phyloP scores from a whole-genome alignment of 148 eudicot genomes.

The Vaccinium corymbosum region DNA sequence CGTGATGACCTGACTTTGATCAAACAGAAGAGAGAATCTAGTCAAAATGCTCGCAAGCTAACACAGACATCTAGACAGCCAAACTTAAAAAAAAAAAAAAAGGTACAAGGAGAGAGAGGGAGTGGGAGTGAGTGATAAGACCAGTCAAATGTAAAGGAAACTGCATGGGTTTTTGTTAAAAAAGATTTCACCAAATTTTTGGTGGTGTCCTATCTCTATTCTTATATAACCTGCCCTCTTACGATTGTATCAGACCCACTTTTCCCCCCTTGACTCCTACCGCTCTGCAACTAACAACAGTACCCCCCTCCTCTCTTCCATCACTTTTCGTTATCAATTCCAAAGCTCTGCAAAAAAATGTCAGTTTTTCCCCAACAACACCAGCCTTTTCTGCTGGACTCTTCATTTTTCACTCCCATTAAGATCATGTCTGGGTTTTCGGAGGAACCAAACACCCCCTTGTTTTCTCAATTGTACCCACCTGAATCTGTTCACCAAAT shows the following conservation, averaged over 20 bases:
- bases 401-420: conserved; percentile 13
- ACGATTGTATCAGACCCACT: conserved; percentile 16
- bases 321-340: conserved; percentile 17
- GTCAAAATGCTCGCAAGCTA: no score
- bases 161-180: conserved; percentile 8
- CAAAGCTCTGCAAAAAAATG: conserved; percentile 21
- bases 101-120: not conserved
- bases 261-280: conserved; percentile 3
- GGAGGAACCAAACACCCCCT: conserved; percentile 14
- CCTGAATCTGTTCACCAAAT: not conserved
- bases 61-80: no score
- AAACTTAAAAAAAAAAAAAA: no score
- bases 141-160: conserved; percentile 20
- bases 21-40: no score
- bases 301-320: conserved; percentile 19
- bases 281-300: conserved; percentile 3
- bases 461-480: conserved; percentile 13
- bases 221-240: conserved; percentile 7
- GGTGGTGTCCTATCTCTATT: conserved; percentile 2
- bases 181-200: not conserved
- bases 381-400: conserved; percentile 23
- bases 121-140: not conserved
- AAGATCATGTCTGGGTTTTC: conserved; percentile 7
- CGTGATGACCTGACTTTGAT: no score
- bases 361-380: conserved; percentile 32